Evolutionary conservation across 2,329 filamentous ascomycete species (phyloP).

Genomic region (Ceratocystis colombiana): DNA sequence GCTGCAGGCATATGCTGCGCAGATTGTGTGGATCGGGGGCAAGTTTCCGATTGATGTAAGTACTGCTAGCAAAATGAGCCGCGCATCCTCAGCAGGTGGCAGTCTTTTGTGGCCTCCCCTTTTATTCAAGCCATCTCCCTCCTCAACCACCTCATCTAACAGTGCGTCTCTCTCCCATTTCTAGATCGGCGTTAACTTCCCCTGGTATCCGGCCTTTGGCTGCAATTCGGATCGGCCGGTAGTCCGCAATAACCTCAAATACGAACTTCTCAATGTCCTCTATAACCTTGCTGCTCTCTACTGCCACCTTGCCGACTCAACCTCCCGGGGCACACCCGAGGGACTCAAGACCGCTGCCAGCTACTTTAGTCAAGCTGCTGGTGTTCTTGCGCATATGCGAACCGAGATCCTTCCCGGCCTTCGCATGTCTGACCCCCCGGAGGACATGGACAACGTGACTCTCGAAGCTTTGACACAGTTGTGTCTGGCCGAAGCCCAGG

Average conservation of each 20-base stretch:
- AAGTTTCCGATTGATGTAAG: conserved; percentile 92
- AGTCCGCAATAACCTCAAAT: conserved; percentile 56
- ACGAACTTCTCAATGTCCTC: conserved; percentile 84
- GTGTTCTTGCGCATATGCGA: conserved; percentile 70
- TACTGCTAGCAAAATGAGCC: background rate
- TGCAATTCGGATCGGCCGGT: conserved; percentile 72
- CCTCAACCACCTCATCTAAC: conserved; percentile 4
- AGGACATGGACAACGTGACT: conserved; percentile 89
- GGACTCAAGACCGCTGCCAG: conserved; percentile 81
- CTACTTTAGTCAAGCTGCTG: conserved; percentile 80
- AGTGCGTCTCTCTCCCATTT: background rate
- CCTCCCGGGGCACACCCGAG: conserved; percentile 66
- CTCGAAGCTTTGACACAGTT: conserved; percentile 74
- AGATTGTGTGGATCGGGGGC: conserved; percentile 83
- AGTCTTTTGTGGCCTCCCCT: background rate
- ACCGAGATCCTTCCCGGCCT: conserved; percentile 70
- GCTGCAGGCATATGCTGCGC: conserved; percentile 82
- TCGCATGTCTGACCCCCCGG: conserved; percentile 68
- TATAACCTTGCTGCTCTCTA: conserved; percentile 92
- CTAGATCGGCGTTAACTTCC: conserved; percentile 86
- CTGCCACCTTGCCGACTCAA: conserved; percentile 75
- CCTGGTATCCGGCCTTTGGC: conserved; percentile 88
- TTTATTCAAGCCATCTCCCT: background rate
- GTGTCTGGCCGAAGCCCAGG: conserved; percentile 84
- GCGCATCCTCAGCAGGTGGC: background rate